phyloP scores from a whole-genome alignment of 2,329 filamentous ascomycete species.

The Penicillium thymicola region DNA sequence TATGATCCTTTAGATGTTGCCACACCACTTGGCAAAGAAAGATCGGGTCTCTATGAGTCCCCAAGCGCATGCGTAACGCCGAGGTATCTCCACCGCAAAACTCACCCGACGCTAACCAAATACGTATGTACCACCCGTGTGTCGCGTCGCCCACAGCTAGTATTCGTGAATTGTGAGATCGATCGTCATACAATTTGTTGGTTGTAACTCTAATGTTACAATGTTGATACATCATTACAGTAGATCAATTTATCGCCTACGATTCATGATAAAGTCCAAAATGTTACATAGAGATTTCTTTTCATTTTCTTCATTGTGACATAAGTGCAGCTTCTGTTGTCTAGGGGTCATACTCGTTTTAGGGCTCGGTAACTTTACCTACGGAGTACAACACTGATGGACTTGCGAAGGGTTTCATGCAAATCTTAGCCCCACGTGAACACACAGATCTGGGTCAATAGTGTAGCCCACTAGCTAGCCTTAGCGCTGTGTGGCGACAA shows the following conservation, averaged over 20 bases:
- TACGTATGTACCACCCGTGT: not conserved
- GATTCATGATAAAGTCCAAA: not conserved
- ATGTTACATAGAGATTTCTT: not conserved
- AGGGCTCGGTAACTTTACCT: not conserved
- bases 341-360: not conserved
- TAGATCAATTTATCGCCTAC: not conserved
- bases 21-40: not conserved
- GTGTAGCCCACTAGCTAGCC: slow-evolving; percentile 14
- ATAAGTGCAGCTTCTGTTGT: not conserved
- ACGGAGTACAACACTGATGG: not conserved
- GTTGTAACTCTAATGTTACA: not conserved
- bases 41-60: not conserved
- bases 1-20: not conserved
- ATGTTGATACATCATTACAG: not conserved
- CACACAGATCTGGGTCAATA: slow-evolving; percentile 14
- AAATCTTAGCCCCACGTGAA: slow-evolving; percentile 5
- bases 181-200: not conserved
- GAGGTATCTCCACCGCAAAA: not conserved
- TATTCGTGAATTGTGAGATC: not conserved
- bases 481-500: slow-evolving; percentile 7
- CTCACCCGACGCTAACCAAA: not conserved
- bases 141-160: not conserved
- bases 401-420: not conserved
- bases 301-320: not conserved
- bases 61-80: not conserved